These are phyloP conservation scores for Coniosporium tulheliwenetii DNA, from an alignment of 2,329 filamentous ascomycete species.

Conservation along the genomic window DNA sequence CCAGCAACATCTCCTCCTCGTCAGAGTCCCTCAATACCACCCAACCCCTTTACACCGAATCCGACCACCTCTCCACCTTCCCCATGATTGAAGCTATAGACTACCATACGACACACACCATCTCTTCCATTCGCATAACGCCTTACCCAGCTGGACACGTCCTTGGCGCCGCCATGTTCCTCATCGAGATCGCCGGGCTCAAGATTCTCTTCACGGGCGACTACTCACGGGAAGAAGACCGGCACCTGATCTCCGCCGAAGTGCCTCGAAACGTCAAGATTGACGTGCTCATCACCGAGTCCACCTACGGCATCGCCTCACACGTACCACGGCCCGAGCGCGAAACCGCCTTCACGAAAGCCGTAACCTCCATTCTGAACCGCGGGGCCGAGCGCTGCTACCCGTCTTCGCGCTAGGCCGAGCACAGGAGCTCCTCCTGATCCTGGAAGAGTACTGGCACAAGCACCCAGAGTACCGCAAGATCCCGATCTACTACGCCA, in stretches of 20 bases:
- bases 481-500: slow-evolving; percentile 93
- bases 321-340: slow-evolving; percentile 82
- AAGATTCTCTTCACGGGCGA: slow-evolving; percentile 97
- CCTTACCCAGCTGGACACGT: slow-evolving; percentile 96
- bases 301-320: slow-evolving; percentile 89
- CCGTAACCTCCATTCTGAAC: slow-evolving; percentile 80
- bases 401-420: slow-evolving; percentile 89
- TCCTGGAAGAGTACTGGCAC: slow-evolving; percentile 93
- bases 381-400: slow-evolving; percentile 86
- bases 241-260: slow-evolving; percentile 86
- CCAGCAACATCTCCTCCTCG: slow-evolving; percentile 47
- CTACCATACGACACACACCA: slow-evolving; percentile 94
- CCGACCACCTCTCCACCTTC: slow-evolving; percentile 87
- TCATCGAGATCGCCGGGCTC: slow-evolving; percentile 90
- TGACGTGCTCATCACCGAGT: slow-evolving; percentile 93
- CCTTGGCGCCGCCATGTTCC: slow-evolving; percentile 95
- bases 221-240: slow-evolving; percentile 89
- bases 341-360: slow-evolving; percentile 88
- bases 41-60: slow-evolving; percentile 73
- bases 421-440: slow-evolving; percentile 85
- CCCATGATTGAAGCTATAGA: slow-evolving; percentile 93
- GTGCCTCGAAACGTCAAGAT: slow-evolving; percentile 82
- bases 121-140: slow-evolving; percentile 90
- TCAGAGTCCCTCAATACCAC: slow-evolving; percentile 31
- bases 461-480: slow-evolving; percentile 80